Base-by-base conservation (phyloP, 192 early-diverging fungal genomes). In the Oehlia diaphana region DNA sequence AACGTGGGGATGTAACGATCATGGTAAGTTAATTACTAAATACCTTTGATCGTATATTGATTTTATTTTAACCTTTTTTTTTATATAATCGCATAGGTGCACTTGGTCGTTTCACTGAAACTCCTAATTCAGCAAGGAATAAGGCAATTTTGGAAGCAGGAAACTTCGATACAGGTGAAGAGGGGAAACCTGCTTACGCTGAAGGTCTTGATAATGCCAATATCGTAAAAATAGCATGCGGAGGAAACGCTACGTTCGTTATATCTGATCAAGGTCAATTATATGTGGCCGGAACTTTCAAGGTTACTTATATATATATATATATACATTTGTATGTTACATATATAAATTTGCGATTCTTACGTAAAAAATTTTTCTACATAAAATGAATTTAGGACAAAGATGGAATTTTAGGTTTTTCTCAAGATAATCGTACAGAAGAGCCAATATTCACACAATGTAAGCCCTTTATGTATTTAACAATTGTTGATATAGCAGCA, bases 281-380 rank as follows among this genome's bases (percentile, higher is more conserved):
- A 16, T 98, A 95, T 81, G 86, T 87, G 62, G 96, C 96, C 93
- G 96, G 97, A 68, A 96, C 96, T 6, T 97, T 93, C 80, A 81
- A 84, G 58, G 88, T 87, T 83, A 31, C 31, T 31, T 0, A 31
- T 76, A 80, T 23, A 58, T 33, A 67, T 76, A 80, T 23, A 58
- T 19, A 67, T 33, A 35, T 10, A 0, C 8, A 9, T 16, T 69
- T 21, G 4, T 42, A 42, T 42, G 39, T 42, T 42, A 5, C 39
- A 7, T 42, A 42, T 9, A 42, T 31, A 31, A 31, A 31, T 31
- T 2, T 31, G 31, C 39, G 39, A 42, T 42, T 42, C 39, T 14
- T 50, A 16, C 10, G 14, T 14, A 10, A 26, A 64, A 42, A 7
- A 8, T 42, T 42, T 42, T 42, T 6, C 39, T 42, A 42, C 0